Evolutionary conservation across 2,329 filamentous ascomycete species (phyloP).

Genomic region (Bipolaris bicolor): DNA sequence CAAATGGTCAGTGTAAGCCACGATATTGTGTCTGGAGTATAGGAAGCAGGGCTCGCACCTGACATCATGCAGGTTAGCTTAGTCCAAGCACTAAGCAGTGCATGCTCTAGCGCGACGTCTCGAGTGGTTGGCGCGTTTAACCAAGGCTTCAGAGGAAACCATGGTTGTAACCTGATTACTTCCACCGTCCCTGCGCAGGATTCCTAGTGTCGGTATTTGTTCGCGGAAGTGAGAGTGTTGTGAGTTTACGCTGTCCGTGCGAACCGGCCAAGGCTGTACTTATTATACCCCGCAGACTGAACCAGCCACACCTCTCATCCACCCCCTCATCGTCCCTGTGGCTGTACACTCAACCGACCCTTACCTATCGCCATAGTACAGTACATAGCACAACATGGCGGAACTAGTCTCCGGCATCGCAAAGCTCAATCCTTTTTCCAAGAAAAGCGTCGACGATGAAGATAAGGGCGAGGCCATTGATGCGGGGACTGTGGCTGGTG

Average conservation of each 20-base stretch:
- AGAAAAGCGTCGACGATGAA: slow-evolving; percentile 50
- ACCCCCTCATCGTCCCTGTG: slow-evolving; percentile 2
- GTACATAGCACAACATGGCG: slow-evolving; percentile 32
- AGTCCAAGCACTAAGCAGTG: background rate
- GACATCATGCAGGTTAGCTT: background rate
- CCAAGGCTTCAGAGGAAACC: background rate
- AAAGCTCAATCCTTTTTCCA: slow-evolving; percentile 44
- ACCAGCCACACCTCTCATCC: slow-evolving; percentile 7
- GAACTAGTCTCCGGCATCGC: slow-evolving; percentile 43
- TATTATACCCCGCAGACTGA: slow-evolving; percentile 8
- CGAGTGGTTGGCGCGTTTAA: background rate
- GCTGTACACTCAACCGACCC: background rate
- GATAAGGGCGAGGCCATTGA: slow-evolving; percentile 64
- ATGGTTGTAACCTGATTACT: background rate
- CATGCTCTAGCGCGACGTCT: background rate
- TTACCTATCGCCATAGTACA: slow-evolving; percentile 2
- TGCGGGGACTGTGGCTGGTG: slow-evolving; percentile 59
- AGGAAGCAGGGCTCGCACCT: background rate
- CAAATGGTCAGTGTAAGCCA: background rate
- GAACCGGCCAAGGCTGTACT: slow-evolving; percentile 11
- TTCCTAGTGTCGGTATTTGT: background rate
- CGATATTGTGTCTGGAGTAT: background rate
- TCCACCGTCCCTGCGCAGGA: background rate
- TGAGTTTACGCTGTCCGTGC: slow-evolving; percentile 1
- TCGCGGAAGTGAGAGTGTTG: background rate